These are phyloP conservation scores for Canariomyces notabilis DNA, from an alignment of 2,329 filamentous ascomycete genomes.

Conservation along the genomic window DNA sequence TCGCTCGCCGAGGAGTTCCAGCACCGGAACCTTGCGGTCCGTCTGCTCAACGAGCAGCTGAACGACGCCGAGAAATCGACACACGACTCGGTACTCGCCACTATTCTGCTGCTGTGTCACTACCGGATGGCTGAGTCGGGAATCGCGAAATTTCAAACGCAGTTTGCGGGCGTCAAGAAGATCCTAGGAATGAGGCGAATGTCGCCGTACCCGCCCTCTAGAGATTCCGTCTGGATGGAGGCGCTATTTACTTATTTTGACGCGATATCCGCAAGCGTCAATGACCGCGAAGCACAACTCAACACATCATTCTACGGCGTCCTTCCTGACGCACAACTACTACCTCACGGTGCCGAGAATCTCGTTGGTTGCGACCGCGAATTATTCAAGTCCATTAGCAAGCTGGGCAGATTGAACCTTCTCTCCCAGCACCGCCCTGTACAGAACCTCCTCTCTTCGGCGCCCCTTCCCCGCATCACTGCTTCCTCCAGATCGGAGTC, in stretches of 20 bases:
- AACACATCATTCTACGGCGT: slow-evolving; percentile 59
- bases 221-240: slow-evolving; percentile 84
- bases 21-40: slow-evolving; percentile 73
- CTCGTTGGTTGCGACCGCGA: slow-evolving; percentile 81
- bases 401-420: slow-evolving; percentile 78
- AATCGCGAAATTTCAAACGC: slow-evolving; percentile 86
- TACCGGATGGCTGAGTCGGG: slow-evolving; percentile 93
- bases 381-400: slow-evolving; percentile 80
- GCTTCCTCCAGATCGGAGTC: slow-evolving; percentile 26
- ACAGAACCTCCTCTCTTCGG: slow-evolving; percentile 31
- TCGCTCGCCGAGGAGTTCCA: slow-evolving; percentile 75
- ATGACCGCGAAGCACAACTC: slow-evolving; percentile 83
- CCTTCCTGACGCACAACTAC: slow-evolving; percentile 42
- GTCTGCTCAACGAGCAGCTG: slow-evolving; percentile 77
- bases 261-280: slow-evolving; percentile 85
- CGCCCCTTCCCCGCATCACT: slow-evolving; percentile 8
- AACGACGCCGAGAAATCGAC: slow-evolving; percentile 69
- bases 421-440: slow-evolving; percentile 66
- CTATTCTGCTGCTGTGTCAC: slow-evolving; percentile 80
- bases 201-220: slow-evolving; percentile 46
- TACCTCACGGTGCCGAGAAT: slow-evolving; percentile 68
- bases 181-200: slow-evolving; percentile 70
- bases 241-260: slow-evolving; percentile 93
- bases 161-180: slow-evolving; percentile 90
- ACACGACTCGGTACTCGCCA: slow-evolving; percentile 83